Conservation (phyloP, 2,329 filamentous ascomycete genomes). For the Pseudonectria foliicola region DNA sequence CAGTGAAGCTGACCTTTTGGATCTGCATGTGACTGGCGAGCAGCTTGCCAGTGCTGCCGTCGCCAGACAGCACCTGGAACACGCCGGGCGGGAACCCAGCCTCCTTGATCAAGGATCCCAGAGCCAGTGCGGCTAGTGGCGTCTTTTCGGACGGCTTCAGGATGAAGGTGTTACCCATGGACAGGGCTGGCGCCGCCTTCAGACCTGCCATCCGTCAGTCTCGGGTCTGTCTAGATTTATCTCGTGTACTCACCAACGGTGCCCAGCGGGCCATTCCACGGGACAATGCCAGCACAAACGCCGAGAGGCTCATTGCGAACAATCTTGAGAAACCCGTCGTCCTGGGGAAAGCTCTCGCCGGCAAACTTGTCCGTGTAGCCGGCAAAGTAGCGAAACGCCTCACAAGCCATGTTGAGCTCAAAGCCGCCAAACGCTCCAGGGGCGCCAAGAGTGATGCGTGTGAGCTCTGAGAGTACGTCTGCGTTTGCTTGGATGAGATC, state of each 20-base stretch:
- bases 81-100: constrained; percentile 39
- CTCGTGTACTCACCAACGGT: constrained; percentile 18
- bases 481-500: constrained; percentile 32
- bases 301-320: constrained; percentile 21
- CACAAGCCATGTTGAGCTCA: constrained; percentile 27
- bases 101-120: constrained; percentile 30
- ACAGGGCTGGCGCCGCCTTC: constrained; percentile 37
- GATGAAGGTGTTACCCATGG: constrained; percentile 37
- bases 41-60: constrained; percentile 9
- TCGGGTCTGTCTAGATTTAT: not conserved
- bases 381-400: constrained; percentile 31
- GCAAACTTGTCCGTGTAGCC: constrained; percentile 18
- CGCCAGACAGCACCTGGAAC: constrained; percentile 29
- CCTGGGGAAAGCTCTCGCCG: constrained; percentile 19
- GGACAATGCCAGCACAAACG: constrained; percentile 24
- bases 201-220: constrained; percentile 9
- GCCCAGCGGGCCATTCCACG: constrained; percentile 35
- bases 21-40: constrained; percentile 11
- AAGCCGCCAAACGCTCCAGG: constrained; percentile 38
- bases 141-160: constrained; percentile 39
- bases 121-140: constrained; percentile 24
- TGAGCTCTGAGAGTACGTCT: constrained; percentile 30
- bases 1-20: constrained; percentile 61
- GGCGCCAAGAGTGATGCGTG: constrained; percentile 38
- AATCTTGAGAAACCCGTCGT: constrained; percentile 13